Evolutionary conservation across 495 filamentous ascomycete species (phyloP).

Genomic region (Beverwykella pulmonaria): DNA sequence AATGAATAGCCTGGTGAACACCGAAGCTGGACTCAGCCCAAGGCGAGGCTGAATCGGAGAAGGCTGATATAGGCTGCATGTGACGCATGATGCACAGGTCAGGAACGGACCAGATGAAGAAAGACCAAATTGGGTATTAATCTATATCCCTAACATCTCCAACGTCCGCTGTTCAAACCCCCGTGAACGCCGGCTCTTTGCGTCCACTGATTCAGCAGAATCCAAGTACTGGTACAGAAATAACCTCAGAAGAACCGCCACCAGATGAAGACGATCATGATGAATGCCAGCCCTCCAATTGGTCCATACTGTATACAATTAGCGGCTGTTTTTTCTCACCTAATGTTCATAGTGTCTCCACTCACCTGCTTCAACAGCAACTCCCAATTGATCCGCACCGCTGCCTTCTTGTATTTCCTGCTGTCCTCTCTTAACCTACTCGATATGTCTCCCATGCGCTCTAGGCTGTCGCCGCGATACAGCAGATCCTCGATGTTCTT

Average conservation of each 20-base stretch:
- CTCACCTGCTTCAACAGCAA: constrained; percentile 85
- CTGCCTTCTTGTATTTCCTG: constrained; percentile 88
- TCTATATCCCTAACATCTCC: constrained; percentile 1
- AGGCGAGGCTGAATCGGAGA: no score
- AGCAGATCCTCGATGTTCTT: constrained; percentile 99
- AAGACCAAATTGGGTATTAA: constrained; percentile 11
- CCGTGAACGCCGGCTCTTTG: neutral
- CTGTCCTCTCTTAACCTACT: constrained; percentile 84
- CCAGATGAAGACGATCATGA: constrained; percentile 85
- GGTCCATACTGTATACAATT: constrained; percentile 71
- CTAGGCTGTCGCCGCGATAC: constrained; percentile 91
- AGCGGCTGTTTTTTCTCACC: neutral
- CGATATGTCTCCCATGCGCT: constrained; percentile 97
- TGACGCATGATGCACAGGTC: no score
- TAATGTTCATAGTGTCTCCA: neutral
- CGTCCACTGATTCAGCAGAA: neutral
- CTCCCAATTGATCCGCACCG: constrained; percentile 98
- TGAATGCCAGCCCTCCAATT: constrained; percentile 72
- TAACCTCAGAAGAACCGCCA: constrained; percentile 81
- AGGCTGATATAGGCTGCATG: no score
- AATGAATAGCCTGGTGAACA: no score
- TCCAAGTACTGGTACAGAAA: neutral
- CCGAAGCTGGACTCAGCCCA: no score
- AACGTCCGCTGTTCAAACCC: neutral
- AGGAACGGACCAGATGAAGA: neutral